These are phyloP conservation scores for Trypanosomatidae sp. DNA, from an alignment of 208 protist genomes.

Conservation along the genomic window DNA sequence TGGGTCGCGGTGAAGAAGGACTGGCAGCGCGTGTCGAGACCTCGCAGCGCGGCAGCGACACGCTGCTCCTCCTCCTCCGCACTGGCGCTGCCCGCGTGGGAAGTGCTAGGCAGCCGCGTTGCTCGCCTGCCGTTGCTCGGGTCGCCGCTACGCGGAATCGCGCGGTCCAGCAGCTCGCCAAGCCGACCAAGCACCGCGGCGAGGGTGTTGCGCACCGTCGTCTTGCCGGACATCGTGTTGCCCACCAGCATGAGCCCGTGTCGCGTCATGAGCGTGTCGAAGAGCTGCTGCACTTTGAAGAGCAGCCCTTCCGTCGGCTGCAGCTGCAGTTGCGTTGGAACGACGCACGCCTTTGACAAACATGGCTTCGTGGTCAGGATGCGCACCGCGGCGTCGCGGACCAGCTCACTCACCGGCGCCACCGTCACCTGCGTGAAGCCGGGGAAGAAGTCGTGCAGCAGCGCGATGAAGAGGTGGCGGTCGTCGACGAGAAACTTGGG, in stretches of 20 bases:
- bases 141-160: too few species aligned
- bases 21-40: constrained; percentile 49
- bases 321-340: constrained; percentile 24
- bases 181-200: constrained; percentile 61
- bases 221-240: constrained; percentile 95
- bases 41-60: constrained; percentile 14
- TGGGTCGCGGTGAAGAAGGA: constrained; percentile 72
- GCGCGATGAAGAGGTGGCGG: constrained; percentile 86
- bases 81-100: background rate
- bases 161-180: constrained; percentile 18
- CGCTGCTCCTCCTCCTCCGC: background rate
- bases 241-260: constrained; percentile 96
- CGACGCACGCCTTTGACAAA: background rate
- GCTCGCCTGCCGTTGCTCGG: background rate
- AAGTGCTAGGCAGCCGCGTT: background rate
- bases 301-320: constrained; percentile 81
- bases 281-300: constrained; percentile 91
- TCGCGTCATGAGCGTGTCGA: constrained; percentile 89
- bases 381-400: constrained; percentile 43
- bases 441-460: constrained; percentile 94
- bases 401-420: constrained; percentile 53
- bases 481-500: constrained; percentile 94
- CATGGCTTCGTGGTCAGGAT: constrained; percentile 47
- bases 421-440: constrained; percentile 18
- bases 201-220: constrained; percentile 80